A percentile compares a stretch with the other conserved stretches of the same genome.
These are phyloP conservation scores for Cubamyces sp. DNA, from an alignment of 768 basidiomycete species.

Conservation along the genomic window DNA sequence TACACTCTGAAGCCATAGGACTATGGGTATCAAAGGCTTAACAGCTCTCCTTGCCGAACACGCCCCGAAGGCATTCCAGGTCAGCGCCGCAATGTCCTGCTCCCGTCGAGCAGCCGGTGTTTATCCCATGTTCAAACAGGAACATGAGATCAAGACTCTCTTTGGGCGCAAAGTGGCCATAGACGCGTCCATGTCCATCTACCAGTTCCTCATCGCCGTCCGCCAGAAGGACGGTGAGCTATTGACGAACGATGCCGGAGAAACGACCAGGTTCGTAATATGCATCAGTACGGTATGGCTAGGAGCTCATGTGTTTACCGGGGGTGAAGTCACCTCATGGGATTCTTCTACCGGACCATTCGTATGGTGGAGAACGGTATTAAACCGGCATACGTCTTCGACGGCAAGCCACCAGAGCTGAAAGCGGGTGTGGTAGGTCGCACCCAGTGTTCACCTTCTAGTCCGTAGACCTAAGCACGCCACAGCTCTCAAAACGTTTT, in stretches of 20 bases:
- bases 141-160: conserved; percentile 95
- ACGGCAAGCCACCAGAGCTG: conserved; percentile 96
- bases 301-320: background rate
- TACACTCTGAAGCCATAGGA: background rate
- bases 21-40: conserved; percentile 95
- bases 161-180: conserved; percentile 99
- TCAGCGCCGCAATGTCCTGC: conserved; percentile 19
- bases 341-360: conserved; percentile 97
- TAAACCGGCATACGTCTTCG: conserved; percentile 97
- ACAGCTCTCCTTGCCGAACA: conserved; percentile 88
- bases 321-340: conserved; percentile 83
- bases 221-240: conserved; percentile 95
- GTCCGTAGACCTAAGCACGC: background rate
- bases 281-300: no score
- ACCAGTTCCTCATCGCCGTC: conserved; percentile 98
- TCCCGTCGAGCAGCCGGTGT: conserved; percentile 9
- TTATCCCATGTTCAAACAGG: conserved; percentile 41
- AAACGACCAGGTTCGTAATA: conserved; percentile 74
- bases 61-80: conserved; percentile 80
- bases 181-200: conserved; percentile 97
- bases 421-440: conserved; percentile 92
- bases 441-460: no score
- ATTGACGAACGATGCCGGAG: conserved; percentile 96
- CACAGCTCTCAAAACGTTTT: conserved; percentile 94
- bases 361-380: conserved; percentile 98